Percentiles rank a stretch among this genome's conserved stretches.
phyloP scores from a whole-genome alignment of 2,329 filamentous ascomycete genomes.

The Lizonia empirigonia region DNA sequence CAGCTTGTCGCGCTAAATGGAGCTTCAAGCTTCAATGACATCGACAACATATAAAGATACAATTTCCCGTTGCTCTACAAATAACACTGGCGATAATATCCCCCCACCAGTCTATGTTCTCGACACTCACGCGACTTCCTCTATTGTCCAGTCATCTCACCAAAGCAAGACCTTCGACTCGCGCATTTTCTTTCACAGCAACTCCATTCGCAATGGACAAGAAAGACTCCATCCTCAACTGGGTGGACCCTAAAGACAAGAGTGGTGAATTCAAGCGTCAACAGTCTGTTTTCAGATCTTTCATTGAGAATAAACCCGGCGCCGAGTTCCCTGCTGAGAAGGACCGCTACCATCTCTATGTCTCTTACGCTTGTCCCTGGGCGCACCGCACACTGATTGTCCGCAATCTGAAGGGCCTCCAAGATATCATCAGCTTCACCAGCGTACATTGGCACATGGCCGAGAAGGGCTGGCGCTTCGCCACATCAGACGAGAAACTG shows the following conservation, averaged over 20 bases:
- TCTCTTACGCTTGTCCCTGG: constrained; percentile 95
- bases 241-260: constrained; percentile 78
- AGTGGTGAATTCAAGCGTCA: constrained; percentile 93
- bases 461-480: constrained; percentile 82
- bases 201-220: constrained; percentile 22
- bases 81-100: neutral
- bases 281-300: constrained; percentile 79
- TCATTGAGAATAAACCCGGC: constrained; percentile 72
- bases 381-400: constrained; percentile 87
- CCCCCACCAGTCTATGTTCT: constrained; percentile 23
- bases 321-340: constrained; percentile 84
- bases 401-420: constrained; percentile 87
- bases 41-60: constrained; percentile 26
- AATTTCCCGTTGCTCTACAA: neutral
- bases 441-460: constrained; percentile 92
- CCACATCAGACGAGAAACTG: constrained; percentile 65
- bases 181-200: constrained; percentile 21
- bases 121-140: constrained; percentile 22
- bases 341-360: constrained; percentile 90
- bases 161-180: constrained; percentile 11
- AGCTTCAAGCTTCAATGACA: constrained; percentile 27
- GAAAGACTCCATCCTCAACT: constrained; percentile 70
- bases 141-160: constrained; percentile 20
- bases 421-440: constrained; percentile 78
- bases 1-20: constrained; percentile 12